phyloP scores from a whole-genome alignment of 2,329 filamentous ascomycete genomes.

The Drechmeria coniospora region DNA sequence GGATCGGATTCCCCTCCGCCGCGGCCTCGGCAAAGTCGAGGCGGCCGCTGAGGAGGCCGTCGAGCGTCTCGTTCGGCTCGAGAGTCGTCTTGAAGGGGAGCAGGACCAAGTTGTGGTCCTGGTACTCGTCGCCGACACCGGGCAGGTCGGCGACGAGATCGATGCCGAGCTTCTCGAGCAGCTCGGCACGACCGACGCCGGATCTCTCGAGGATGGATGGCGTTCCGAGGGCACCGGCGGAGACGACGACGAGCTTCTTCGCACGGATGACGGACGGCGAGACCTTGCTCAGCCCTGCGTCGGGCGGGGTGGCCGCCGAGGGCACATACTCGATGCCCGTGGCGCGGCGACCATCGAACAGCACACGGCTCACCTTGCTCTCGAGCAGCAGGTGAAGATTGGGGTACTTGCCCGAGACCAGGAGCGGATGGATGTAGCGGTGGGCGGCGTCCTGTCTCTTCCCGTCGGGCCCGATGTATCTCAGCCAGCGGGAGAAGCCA shows the following conservation, averaged over 20 bases:
- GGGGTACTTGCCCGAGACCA: conserved; percentile 23
- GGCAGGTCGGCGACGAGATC: conserved; percentile 29
- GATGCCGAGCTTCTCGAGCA: conserved; percentile 32
- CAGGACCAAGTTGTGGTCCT: conserved; percentile 39
- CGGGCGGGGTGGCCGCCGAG: conserved; percentile 14
- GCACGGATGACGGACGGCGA: conserved; percentile 10
- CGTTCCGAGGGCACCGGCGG: conserved; percentile 34
- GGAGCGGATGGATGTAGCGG: conserved; percentile 23
- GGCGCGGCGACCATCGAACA: conserved; percentile 36
- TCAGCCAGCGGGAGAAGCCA: conserved; percentile 13
- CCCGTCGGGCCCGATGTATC: conserved; percentile 31
- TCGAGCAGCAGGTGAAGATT: conserved; percentile 46
- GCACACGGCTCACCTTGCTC: conserved; percentile 36
- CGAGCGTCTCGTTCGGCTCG: conserved; percentile 22
- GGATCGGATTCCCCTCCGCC: conserved; percentile 28
- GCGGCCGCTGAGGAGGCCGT: conserved; percentile 33
- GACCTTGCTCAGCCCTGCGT: conserved; percentile 3
- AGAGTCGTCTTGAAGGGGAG: conserved; percentile 30
- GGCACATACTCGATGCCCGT: conserved; percentile 43
- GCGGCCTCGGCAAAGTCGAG: conserved; percentile 19
- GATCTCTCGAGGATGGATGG: conserved; percentile 46
- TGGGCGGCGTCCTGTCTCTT: conserved; percentile 43
- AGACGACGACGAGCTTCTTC: conserved; percentile 14
- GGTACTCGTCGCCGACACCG: conserved; percentile 37
- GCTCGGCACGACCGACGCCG: conserved; percentile 36